Percentiles rank a stretch among this genome's conserved stretches.
Conservation (phyloP, 208 protist species). For the Wallacemonas sp. region DNA sequence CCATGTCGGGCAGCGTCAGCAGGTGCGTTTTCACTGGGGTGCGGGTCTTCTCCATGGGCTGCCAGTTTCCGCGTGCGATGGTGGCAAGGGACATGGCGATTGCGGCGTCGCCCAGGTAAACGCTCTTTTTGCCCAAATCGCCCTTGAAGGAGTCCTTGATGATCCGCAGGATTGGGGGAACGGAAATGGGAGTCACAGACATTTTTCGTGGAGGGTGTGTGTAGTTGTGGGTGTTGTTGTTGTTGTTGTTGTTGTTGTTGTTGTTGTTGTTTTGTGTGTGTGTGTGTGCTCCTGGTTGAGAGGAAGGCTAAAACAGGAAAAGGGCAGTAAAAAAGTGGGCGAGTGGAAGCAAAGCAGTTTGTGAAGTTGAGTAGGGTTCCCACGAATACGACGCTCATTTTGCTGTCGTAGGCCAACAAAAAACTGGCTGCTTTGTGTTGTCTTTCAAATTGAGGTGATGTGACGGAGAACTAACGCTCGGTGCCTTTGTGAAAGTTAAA, state of each 20-base stretch:
- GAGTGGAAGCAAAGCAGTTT: neutral
- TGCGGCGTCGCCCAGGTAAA: slow-evolving; percentile 1
- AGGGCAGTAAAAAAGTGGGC: neutral
- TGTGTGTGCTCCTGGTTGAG: neutral
- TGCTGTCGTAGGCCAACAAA: too few relatives aligned
- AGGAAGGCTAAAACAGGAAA: neutral
- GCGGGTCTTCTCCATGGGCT: slow-evolving; percentile 14
- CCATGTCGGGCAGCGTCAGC: neutral
- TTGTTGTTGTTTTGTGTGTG: too few relatives aligned
- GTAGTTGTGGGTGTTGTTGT: too few relatives aligned
- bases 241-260: too few relatives aligned
- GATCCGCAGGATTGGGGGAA: neutral
- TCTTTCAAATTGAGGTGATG: too few relatives aligned
- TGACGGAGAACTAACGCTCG: too few relatives aligned
- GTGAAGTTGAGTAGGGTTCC: too few relatives aligned
- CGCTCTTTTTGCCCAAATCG: neutral
- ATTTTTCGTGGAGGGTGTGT: too few relatives aligned
- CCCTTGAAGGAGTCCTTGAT: neutral
- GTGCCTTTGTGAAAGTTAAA: too few relatives aligned
- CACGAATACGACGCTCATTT: too few relatives aligned
- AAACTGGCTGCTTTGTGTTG: too few relatives aligned
- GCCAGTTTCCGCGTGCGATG: slow-evolving; percentile 14
- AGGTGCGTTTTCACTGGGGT: slow-evolving; percentile 1
- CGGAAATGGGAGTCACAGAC: neutral
- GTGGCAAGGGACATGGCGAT: slow-evolving; percentile 4